Base-by-base conservation (phyloP, 1,139 yeast genomes). In the Tardiomyces depauwii region DNA sequence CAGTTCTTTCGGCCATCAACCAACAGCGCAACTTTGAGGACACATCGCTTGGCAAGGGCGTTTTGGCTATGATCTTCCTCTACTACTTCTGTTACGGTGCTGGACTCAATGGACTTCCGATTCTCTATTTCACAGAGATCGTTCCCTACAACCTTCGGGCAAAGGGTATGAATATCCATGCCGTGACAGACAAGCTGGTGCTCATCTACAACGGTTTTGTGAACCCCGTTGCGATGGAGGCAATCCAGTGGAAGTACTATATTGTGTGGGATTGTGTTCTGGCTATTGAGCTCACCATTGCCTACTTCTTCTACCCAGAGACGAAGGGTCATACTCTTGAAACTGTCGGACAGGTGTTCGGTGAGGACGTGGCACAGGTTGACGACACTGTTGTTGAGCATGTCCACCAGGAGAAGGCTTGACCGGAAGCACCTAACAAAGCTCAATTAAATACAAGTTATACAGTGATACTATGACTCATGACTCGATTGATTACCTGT, bases 281-380 rank as follows among this genome's bases (percentile, higher is more conserved):
- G 52, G 77, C 77, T 54, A 80, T 78, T 45, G 78, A 74, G 66
- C 74, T 78, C 60, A 70, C 73, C 47, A 78, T 78, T 53, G 76
- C 72, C 30, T 73, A 60, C 60, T 66, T 76, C 59, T 73, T 73
- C 54, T 62, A 61, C 51, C 73, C 73, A 7, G 73, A 68, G 53
- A 68, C 72, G n/a, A 55, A 63, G 18, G 62, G 62, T 18, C 59
- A 70, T 40, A 59, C 71, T 6, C 58, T 68, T 45, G 73, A 68
- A 51, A 71, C 68, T 44, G 59, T 68, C 38, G 86, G 80, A 63
- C 63, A 80, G 54, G 48, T 47, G 12, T 51, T 44, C 40, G 14
- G 32, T 13, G 32, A 21, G 25, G 25, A 21, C 4, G 25, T 21
- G 7, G 25, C 25, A 4, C 25, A 21, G 25, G 25, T 21, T 7